Evolutionary conservation across 2,329 filamentous ascomycete genomes (phyloP).

Genomic region (Penicillium polonicum): DNA sequence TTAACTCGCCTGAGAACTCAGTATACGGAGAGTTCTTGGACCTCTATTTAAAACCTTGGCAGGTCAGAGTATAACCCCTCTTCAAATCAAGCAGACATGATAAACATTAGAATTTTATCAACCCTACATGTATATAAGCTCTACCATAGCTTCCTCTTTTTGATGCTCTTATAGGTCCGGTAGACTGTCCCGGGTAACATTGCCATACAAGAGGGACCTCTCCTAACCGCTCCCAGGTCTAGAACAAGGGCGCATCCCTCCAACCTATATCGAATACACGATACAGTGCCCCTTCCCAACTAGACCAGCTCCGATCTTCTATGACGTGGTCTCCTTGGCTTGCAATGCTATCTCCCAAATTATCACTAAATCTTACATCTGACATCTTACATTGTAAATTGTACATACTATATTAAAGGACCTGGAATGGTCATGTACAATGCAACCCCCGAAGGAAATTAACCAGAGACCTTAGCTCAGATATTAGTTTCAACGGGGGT

Average conservation of each 20-base stretch:
- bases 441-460: neutral
- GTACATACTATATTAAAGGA: neutral
- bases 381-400: neutral
- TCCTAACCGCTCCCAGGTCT: neutral
- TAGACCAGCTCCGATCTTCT: neutral
- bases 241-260: neutral
- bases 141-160: neutral
- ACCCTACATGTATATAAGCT: neutral
- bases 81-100: neutral
- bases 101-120: neutral
- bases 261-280: neutral
- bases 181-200: neutral
- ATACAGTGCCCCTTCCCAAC: neutral
- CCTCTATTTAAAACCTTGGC: neutral
- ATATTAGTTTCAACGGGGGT: neutral
- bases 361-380: neutral
- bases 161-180: neutral
- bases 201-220: neutral
- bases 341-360: neutral
- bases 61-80: conserved; percentile 2
- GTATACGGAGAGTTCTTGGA: neutral
- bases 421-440: neutral
- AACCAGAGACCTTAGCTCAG: neutral
- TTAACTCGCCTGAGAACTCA: neutral
- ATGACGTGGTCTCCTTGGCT: neutral